Base-by-base conservation (phyloP, 2,329 filamentous ascomycete genomes). In the Ceratocystis variospora region DNA sequence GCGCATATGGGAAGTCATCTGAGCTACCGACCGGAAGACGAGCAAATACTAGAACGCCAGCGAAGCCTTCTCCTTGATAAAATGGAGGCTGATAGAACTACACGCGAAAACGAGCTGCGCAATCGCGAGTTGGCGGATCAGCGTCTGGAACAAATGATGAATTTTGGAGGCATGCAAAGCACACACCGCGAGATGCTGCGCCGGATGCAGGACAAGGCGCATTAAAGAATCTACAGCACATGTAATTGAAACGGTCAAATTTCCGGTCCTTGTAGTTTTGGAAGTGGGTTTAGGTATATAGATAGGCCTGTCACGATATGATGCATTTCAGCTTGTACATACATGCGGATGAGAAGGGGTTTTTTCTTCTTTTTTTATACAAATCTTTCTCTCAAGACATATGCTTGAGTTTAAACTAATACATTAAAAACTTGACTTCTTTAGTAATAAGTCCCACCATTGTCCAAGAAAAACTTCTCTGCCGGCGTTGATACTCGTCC, bases 171-270 rank as follows among this genome's bases (percentile, higher is more conserved):
- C 69, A 82, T 96, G 78, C 79, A 88, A 63, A 87, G 89, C 59
- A 81, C 86, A 25, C 92, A 96, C 74, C 81, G 87, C 22, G 87
- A 92, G 69, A 89, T 87, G 0, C 81, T 96, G 82, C 81, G 88
- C 69, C 86, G 81, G 73, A 88, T 96, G 86, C 91, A 96, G 71
- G 59, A 65, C 17, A 48, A 63, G 55, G 67, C 64, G 2, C 62
- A 65, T 28, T 69, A 59, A 62, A 53, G 17, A 25, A 45, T 59
- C 25, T 17, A 17, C 33, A 15, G 53, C 22, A 6, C 3, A 31
- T 31, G 53, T 4, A 50, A 12, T 19, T 10, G 48, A 48, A 48
- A 19, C 31, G 28, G 12, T 25, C 22, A 8, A 19, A 10, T 53
- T 59, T 19, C 5, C 10, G n/a, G 28, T 19, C 15, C 7, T 25